Evolutionary conservation across 768 basidiomycete genomes (phyloP).

Genomic region (Panus rudis): DNA sequence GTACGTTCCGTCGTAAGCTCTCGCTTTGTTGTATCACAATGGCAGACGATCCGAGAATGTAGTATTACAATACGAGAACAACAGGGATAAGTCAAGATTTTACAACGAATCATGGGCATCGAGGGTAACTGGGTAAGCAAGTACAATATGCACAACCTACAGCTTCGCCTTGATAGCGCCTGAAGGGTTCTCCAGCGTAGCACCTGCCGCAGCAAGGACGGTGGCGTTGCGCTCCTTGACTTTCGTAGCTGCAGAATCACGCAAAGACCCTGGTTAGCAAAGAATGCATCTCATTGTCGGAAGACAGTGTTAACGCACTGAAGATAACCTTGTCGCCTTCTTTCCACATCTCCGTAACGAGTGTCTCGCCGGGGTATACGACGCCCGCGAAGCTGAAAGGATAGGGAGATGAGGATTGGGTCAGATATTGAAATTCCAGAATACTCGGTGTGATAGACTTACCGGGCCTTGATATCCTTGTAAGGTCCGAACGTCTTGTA

Average conservation of each 20-base stretch:
- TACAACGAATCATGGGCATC: too few relatives aligned
- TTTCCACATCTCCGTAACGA: constrained; percentile 98
- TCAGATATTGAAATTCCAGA: not conserved
- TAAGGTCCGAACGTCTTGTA: constrained; percentile 78
- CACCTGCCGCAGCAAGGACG: constrained; percentile 77
- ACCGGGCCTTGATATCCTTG: constrained; percentile 94
- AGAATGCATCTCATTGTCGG: not conserved
- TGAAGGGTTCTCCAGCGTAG: constrained; percentile 47
- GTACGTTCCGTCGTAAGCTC: too few relatives aligned
- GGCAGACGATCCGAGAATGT: too few relatives aligned
- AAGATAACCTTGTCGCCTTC: constrained; percentile 89
- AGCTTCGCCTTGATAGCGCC: constrained; percentile 51
- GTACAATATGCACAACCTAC: too few relatives aligned
- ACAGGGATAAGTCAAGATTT: too few relatives aligned
- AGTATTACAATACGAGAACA: too few relatives aligned
- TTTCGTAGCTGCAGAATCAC: constrained; percentile 54
- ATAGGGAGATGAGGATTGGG: not conserved
- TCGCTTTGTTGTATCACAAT: too few relatives aligned
- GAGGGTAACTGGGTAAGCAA: too few relatives aligned
- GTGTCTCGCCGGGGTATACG: constrained; percentile 92
- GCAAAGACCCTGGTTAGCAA: constrained; percentile 2
- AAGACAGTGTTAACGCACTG: constrained; percentile 43
- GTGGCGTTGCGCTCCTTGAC: constrained; percentile 76
- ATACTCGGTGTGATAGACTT: constrained; percentile 18
- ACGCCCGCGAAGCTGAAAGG: constrained; percentile 73